Evolutionary conservation across 2,329 filamentous ascomycete species (phyloP), one percentile per base, ranked within the genome.

Genomic region (Arthrocladium fulminans): DNA sequence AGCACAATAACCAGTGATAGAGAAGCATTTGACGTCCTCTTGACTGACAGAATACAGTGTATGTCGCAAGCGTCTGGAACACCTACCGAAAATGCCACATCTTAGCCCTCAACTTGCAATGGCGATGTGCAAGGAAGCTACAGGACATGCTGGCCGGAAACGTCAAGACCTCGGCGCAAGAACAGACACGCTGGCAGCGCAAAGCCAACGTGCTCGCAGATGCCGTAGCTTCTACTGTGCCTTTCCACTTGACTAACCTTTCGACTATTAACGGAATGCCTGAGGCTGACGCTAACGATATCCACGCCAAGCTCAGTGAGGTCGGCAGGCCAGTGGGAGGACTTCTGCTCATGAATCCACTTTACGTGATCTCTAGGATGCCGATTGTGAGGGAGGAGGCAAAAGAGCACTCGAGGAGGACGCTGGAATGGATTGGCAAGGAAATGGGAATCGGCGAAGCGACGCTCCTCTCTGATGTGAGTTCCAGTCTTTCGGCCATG

Each of bases 391-490:
- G 51, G 2, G 41, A 29, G 3, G 23, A 53, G 37, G 48, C 49
- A 37, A 46, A 46, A 38, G 19, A 43, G 4, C 56, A 58, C 37
- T 35, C 56, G 35, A 37, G 52, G 20, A 48, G 47, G 3, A 59
- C 57, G 47, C 48, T 61, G 7, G 15, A 40, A 13, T 61, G 60
- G 60, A 61, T 61, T 17, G 57, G 57, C 4, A 20, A 22, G 13
- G 40, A 58, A 19, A 61, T 61, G 60, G 59, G 59, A 2, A 46
- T 60, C 30, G 58, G 60, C 10, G 57, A 61, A 38, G 60, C 55
- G 7, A 45, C 48, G 15, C 24, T 58, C 38, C 47, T 60, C 24
- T 51, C 57, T n/a, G 52, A 56, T 30, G 59, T 60, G 46, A 51
- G 59, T 48, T n/a, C 13, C 13, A 8, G 3, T 23, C 7, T 22